Evolutionary conservation across 2,329 filamentous ascomycete genomes (phyloP), one percentile per base, ranked within the genome.

Genomic region (Trichocomaceae sp.): DNA sequence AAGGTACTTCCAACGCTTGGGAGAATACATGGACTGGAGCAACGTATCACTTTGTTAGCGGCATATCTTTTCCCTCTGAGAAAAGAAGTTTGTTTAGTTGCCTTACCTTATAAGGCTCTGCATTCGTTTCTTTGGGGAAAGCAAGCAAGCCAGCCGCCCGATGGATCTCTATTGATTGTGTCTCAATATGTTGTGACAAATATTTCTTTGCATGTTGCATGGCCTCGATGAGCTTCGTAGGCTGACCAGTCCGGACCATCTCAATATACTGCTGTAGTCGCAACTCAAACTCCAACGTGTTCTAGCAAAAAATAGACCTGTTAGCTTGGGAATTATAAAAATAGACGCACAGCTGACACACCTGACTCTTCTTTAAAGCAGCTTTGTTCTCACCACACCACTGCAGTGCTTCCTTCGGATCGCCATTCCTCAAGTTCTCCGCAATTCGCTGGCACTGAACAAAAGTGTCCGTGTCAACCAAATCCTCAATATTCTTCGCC

Each of bases 311-410:
- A 12, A 7, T 10, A 20, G 3, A 15, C 13, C n/a, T n/a, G n/a
- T 50, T n/a, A 49, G 17, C 42, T 31, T 53, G 6, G 31, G 9
- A 10, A 20, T 13, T 47, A 22, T 39, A 12, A 67, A 42, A 44
- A 20, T 10, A 39, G 15, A 6, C 19, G 23, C 23, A 37, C 49
- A 7, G n/a, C 46, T 49, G 26, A 65, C 82, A 59, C 70, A 88
- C 87, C 69, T 88, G 86, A 72, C 88, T 86, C 77, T 93, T 95
- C 66, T 90, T 88, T 57, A 99, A 75, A 59, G 91, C 87, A 64
- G 92, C 91, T 72, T 95, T 93, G 71, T 96, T 96, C 65, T 97
- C 92, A 15, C 79, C 83, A 69, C 93, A 96, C 93, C 93, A 99
- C 12, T 83, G 82, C 53, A 99, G 72, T 20, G 90, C 91, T 63